Base-by-base conservation (phyloP, 192 early-diverging fungal species). In the Mortierella antarctica region DNA sequence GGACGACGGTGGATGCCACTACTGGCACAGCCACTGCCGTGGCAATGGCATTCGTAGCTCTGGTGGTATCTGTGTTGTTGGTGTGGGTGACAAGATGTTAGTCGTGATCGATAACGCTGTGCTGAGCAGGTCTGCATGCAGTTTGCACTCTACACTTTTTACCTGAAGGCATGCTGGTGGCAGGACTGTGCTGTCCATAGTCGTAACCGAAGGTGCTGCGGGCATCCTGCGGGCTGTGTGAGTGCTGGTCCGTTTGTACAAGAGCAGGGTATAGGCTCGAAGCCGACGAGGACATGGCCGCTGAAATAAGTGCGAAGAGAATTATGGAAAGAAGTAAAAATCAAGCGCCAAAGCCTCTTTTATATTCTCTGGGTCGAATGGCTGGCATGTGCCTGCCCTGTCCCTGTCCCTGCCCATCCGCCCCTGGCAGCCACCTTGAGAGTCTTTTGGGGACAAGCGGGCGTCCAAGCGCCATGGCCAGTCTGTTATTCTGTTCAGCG, bases 171-270 rank as follows among this genome's bases (percentile, higher is more conserved):
- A 31, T 31, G 31, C 31, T 31, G 31, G 31, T 31, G 31, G 31
- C 31, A 31, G 31, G 31, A 3, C 31, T 31, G 31, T 31, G 31
- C 31, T 31, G 31, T 1, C 31, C 31, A 31, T 67, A 57, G 18
- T 58, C 66, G 2, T 57, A 42, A 6, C 46, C 65, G 57, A 67
- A 49, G 18, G 55, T 67, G 21, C 45, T 67, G 17, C 62, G 45
- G n/a, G 47, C 62, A 17, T 44, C 54, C 21, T 42, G 1, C 18
- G 41, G 46, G 17, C 46, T 56, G 18, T 54, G 52, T 40, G n/a
- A 4, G 15, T 15, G 55, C 40, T 13, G 23, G 20, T 54, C 49
- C 9, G n/a, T 50, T 20, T 7, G 41, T 3, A 31, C 21, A 48
- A 64, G 15, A 17, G 62, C 46, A 6, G 62, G 48, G 49, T 64